A percentile compares a stretch with the other conserved stretches of the same genome.
These are phyloP conservation scores for Scheffersomyces coipomensis DNA, from an alignment of 805 yeast genomes.

Conservation along the genomic window DNA sequence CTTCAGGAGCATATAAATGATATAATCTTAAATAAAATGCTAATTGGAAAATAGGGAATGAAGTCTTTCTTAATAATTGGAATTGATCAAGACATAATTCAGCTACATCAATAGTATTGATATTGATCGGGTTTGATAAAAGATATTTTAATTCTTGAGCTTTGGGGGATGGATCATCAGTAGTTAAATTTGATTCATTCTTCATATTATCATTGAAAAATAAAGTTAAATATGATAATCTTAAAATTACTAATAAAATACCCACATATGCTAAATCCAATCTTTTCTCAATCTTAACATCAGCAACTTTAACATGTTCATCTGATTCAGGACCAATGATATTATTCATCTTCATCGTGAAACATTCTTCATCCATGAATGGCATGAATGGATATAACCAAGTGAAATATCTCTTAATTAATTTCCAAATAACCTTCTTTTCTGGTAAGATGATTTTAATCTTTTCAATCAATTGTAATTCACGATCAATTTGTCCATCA, in stretches of 20 bases:
- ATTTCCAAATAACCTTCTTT: constrained; percentile 36
- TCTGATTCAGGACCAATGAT: constrained; percentile 33
- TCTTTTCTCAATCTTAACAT: constrained; percentile 33
- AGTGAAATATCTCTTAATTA: constrained; percentile 41
- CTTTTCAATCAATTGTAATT: constrained; percentile 26
- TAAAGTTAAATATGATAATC: constrained; percentile 42
- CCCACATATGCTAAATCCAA: constrained; percentile 42
- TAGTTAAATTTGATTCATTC: constrained; percentile 23
- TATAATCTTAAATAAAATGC: constrained; percentile 28
- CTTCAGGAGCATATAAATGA: constrained; percentile 38
- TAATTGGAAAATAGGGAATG: constrained; percentile 29
- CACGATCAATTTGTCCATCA: constrained; percentile 29
- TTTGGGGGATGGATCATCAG: constrained; percentile 19
- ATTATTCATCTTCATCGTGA: constrained; percentile 22
- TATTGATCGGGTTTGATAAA: constrained; percentile 44
- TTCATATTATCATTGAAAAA: constrained; percentile 26
- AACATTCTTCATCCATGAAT: constrained; percentile 37
- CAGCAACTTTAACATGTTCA: constrained; percentile 20
- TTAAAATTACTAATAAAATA: constrained; percentile 35
- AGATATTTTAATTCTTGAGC: constrained; percentile 36
- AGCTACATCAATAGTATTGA: constrained; percentile 47
- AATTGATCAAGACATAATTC: constrained; percentile 57
- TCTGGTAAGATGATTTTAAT: constrained; percentile 40
- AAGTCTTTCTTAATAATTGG: constrained; percentile 39
- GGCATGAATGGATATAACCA: constrained; percentile 50